Evolutionary conservation across 768 basidiomycete species (phyloP), one percentile per base, ranked within the genome.

Genomic region (Candolleomyces efflorescens): DNA sequence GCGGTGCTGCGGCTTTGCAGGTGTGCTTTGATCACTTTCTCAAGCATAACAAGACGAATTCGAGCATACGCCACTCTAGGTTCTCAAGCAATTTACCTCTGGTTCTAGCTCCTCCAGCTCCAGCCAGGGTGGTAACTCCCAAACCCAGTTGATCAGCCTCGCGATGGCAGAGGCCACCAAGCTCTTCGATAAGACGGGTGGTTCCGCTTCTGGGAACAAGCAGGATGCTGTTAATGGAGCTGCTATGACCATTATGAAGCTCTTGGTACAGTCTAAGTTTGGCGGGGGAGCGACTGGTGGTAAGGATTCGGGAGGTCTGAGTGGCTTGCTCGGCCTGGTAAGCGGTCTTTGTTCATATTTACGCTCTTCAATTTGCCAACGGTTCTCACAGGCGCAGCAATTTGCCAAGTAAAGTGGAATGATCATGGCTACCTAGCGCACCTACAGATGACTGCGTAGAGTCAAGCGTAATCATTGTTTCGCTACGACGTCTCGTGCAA

Each of bases 171-270:
- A 95, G 63, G 89, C 85, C 0, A 74, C 81, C 15, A 88, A 90
- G 67, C 71, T 92, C 50, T 89, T 94, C 63, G 90, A 92, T 64
- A 72, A 80, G 61, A 78, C 81, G 23, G 88, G 87, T 18, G 84
- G 84, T 7, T 79, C 82, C 3, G 74, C 83, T 3, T 79, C 82
- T 11, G 85, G 87, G 10, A 79, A 79, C 67, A 91, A 90, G 73
- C 92, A 95, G 65, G 90, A 93, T 64, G 86, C 86, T 9, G 84
- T 95, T 65, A 91, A 89, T 58, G 82, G 88, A 12, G 93, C 93
- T 46, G 91, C 87, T 3, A 86, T 87, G 84, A 93, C 88, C 0
- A 83, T 90, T 57, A 86, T 92, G 82, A 93, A 94, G 74, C 75
- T 94, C 41, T 66, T 93, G 45, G 83, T 91, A 5, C 84, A 89